Conservation (phyloP, 1,139 yeast species). For the Diutina neorugosa region DNA sequence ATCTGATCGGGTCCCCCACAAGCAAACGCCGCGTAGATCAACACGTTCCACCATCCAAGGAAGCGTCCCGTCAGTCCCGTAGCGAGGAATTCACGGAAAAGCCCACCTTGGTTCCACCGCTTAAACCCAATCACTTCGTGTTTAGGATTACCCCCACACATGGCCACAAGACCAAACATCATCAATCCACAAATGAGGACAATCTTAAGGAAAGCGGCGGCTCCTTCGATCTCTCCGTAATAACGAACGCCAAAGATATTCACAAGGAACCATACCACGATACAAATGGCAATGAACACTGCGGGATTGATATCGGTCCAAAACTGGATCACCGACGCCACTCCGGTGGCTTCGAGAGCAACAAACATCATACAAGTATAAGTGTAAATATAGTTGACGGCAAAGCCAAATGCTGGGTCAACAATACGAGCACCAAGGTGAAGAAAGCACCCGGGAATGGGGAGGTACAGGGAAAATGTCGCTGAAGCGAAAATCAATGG, state of each 20-base stretch:
- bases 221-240: slow-evolving; percentile 30
- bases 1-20: slow-evolving; percentile 33
- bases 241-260: slow-evolving; percentile 25
- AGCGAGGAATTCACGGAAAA: slow-evolving; percentile 20
- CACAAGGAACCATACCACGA: slow-evolving; percentile 18
- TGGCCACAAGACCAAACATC: slow-evolving; percentile 24
- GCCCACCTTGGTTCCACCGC: slow-evolving; percentile 23
- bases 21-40: slow-evolving; percentile 27
- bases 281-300: slow-evolving; percentile 21
- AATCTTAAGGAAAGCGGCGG: slow-evolving; percentile 25
- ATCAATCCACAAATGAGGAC: slow-evolving; percentile 27
- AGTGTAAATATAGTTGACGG: slow-evolving; percentile 23
- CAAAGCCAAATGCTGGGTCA: slow-evolving; percentile 30
- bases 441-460: slow-evolving; percentile 26
- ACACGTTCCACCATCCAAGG: slow-evolving; percentile 23
- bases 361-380: slow-evolving; percentile 26
- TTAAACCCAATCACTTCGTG: slow-evolving; percentile 26
- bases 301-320: slow-evolving; percentile 31
- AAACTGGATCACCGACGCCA: slow-evolving; percentile 22
- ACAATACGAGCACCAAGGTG: slow-evolving; percentile 27
- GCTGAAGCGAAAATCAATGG: slow-evolving; percentile 30
- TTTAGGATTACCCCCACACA: slow-evolving; percentile 29
- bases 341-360: slow-evolving; percentile 25
- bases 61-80: slow-evolving; percentile 24
- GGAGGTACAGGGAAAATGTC: slow-evolving; percentile 28